These are phyloP conservation scores for Leccinum pachyderme DNA, from an alignment of 1,284 basidiomycete species.

Conservation along the genomic window DNA sequence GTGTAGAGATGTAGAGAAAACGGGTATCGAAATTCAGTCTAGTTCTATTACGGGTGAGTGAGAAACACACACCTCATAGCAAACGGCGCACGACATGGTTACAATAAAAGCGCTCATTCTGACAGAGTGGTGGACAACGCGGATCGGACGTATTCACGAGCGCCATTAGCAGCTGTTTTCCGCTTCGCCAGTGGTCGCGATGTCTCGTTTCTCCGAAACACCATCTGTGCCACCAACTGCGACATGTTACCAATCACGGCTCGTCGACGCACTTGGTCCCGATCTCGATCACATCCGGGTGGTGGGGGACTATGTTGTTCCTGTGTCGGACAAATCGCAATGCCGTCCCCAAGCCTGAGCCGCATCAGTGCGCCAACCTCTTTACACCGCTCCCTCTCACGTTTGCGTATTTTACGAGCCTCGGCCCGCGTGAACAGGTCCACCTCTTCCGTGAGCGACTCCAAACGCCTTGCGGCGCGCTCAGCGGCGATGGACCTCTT, in stretches of 20 bases:
- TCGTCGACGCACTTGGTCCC: conserved; percentile 22
- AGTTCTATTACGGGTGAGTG: conserved; percentile 9
- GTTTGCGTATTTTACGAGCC: conserved; percentile 44
- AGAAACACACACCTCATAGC: conserved; percentile 32
- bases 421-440: conserved; percentile 44
- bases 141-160: conserved; percentile 27
- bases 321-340: conserved; percentile 18
- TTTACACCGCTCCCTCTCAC: conserved; percentile 49
- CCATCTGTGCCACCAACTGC: conserved; percentile 57
- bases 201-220: conserved; percentile 45
- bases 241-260: conserved; percentile 39
- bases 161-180: conserved; percentile 16
- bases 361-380: conserved; percentile 51
- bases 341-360: conserved; percentile 41
- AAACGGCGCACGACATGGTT: conserved; percentile 11
- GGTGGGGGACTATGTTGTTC: conserved; percentile 12
- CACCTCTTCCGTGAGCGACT: conserved; percentile 35
- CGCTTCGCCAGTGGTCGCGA: conserved; percentile 39
- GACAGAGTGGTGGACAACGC: conserved; percentile 19
- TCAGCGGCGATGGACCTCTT: conserved; percentile 41
- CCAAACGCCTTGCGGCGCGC: conserved; percentile 38
- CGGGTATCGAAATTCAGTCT: conserved; percentile 21
- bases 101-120: conserved; percentile 16
- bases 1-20: conserved; percentile 12
- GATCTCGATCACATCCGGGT: conserved; percentile 17